Evolutionary conservation across 2,329 filamentous ascomycete species (phyloP).

Genomic region (Coleophoma crateriformis): DNA sequence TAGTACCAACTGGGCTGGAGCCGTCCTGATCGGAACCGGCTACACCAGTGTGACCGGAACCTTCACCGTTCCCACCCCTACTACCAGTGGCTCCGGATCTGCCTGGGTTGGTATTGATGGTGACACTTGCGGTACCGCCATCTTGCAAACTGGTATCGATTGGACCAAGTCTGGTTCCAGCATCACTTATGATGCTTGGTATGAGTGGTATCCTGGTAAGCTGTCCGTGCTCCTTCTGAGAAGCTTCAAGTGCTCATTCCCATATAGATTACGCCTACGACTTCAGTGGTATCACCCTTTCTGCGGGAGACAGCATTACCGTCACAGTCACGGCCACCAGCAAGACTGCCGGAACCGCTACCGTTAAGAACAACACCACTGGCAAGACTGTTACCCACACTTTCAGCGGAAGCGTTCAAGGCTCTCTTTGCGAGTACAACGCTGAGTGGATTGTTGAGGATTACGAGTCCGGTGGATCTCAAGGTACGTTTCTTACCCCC

Average conservation of each 20-base stretch:
- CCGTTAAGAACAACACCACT: conserved; percentile 37
- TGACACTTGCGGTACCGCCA: conserved; percentile 44
- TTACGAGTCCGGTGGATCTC: conserved; percentile 32
- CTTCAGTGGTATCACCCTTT: conserved; percentile 37
- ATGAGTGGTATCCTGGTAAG: conserved; percentile 46
- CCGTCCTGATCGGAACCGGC: conserved; percentile 42
- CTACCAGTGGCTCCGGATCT: conserved; percentile 39
- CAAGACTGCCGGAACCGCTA: conserved; percentile 33
- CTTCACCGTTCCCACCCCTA: conserved; percentile 46
- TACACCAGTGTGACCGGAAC: conserved; percentile 48
- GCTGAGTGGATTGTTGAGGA: conserved; percentile 47
- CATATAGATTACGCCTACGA: conserved; percentile 39
- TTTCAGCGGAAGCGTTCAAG: conserved; percentile 26
- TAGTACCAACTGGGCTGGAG: conserved; percentile 54
- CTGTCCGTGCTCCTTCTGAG: no score
- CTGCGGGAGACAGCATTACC: conserved; percentile 35
- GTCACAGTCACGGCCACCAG: conserved; percentile 31
- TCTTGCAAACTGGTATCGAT: conserved; percentile 52
- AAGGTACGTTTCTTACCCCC: conserved; percentile 26
- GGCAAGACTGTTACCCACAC: conserved; percentile 37
- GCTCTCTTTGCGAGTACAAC: conserved; percentile 35
- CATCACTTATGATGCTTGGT: conserved; percentile 47
- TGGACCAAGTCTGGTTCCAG: conserved; percentile 37
- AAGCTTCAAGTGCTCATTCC: no score
- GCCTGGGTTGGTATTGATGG: conserved; percentile 59